A percentile compares a stretch with the other conserved stretches of the same genome.
Evolutionary conservation across 495 filamentous ascomycete genomes (phyloP).

Genomic region (Xylaria acuta): DNA sequence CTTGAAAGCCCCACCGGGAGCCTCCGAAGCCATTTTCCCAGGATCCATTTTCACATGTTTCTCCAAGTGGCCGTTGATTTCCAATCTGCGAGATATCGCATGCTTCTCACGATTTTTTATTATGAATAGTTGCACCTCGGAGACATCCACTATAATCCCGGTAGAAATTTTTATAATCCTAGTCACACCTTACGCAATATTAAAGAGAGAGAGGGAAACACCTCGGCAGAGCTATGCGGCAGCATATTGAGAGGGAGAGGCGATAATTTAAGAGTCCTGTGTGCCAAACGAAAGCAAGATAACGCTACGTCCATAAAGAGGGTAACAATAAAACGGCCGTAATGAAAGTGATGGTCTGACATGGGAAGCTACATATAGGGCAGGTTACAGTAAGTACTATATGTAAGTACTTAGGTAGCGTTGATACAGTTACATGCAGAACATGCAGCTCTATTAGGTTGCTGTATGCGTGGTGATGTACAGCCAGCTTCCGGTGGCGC

Average conservation of each 20-base stretch:
- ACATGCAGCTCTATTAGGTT: neutral
- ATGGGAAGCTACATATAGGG: neutral
- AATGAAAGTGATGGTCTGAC: neutral
- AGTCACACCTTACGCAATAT: neutral
- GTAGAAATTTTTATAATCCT: conserved; percentile 8
- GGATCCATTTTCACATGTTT: conserved; percentile 22
- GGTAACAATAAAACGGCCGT: neutral
- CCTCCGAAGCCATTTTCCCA: neutral
- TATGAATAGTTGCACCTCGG: conserved; percentile 10
- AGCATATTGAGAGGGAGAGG: neutral
- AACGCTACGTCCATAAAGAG: neutral
- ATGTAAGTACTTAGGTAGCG: neutral
- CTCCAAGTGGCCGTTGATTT: neutral
- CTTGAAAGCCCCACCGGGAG: neutral
- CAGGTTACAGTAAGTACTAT: neutral
- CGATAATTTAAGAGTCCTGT: neutral
- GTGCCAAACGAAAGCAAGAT: neutral
- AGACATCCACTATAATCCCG: neutral
- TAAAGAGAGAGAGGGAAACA: neutral
- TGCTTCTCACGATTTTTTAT: neutral
- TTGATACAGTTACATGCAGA: conserved; percentile 4
- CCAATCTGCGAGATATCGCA: neutral
- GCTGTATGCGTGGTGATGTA: conserved; percentile 16
- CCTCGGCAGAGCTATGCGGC: conserved; percentile 2
- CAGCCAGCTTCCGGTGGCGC: neutral